Percentiles rank a stretch among this genome's conserved stretches.
Conservation (phyloP, 2,329 filamentous ascomycete genomes). For the Claviceps quebecensis region DNA sequence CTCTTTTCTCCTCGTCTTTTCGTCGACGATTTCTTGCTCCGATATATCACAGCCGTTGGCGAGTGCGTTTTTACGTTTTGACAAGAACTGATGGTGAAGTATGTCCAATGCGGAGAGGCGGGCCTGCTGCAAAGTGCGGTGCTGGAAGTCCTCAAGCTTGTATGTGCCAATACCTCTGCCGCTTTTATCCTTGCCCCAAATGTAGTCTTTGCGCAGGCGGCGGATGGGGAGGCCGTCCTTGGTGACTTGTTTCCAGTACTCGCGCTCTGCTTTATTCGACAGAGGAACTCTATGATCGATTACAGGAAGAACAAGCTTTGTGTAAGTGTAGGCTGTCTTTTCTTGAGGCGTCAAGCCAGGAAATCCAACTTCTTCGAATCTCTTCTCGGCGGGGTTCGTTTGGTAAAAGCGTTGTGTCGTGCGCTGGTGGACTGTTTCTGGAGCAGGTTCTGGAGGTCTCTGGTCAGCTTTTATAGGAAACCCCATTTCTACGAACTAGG, state of each 20-base stretch:
- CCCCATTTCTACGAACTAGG: neutral
- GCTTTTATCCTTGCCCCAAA: constrained; percentile 37
- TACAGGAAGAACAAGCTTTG: constrained; percentile 30
- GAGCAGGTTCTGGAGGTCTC: constrained; percentile 17
- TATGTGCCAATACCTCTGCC: constrained; percentile 37
- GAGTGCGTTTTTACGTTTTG: constrained; percentile 20
- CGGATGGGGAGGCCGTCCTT: constrained; percentile 38
- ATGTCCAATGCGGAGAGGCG: constrained; percentile 29
- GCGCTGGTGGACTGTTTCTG: constrained; percentile 34
- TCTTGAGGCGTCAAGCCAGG: constrained; percentile 32
- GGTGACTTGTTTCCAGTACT: constrained; percentile 43
- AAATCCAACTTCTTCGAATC: constrained; percentile 30
- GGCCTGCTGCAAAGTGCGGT: constrained; percentile 26
- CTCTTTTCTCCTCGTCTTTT: constrained; percentile 31
- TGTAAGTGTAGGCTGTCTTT: constrained; percentile 33
- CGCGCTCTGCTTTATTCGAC: constrained; percentile 36
- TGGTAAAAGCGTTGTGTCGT: constrained; percentile 32
- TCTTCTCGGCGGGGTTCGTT: constrained; percentile 34
- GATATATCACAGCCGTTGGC: constrained; percentile 15
- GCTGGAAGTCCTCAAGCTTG: constrained; percentile 29
- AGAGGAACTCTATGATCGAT: constrained; percentile 21
- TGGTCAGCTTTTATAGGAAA: neutral
- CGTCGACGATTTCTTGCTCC: constrained; percentile 28
- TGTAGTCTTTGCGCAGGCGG: constrained; percentile 23
- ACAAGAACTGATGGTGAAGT: constrained; percentile 30